phyloP scores from a whole-genome alignment of 306 rosid species.

The Vigna unguiculata region DNA sequence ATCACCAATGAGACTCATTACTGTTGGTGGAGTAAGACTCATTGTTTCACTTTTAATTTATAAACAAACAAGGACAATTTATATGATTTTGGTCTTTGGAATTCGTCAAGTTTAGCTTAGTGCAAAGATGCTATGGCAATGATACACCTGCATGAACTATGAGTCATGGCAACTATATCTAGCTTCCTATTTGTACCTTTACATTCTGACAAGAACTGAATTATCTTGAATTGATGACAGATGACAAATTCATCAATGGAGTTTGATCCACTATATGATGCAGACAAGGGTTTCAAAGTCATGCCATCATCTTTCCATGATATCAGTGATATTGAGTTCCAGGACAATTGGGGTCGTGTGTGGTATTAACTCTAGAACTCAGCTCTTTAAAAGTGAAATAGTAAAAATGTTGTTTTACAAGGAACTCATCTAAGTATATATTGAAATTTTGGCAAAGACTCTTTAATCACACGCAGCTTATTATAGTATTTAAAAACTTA shows the following conservation, averaged over 20 bases:
- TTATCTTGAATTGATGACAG: constrained; percentile 59
- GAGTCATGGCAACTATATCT: not conserved
- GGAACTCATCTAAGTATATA: not conserved
- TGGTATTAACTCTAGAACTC: constrained; percentile 61
- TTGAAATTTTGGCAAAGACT: not conserved
- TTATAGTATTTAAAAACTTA: not conserved
- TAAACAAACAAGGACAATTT: too few relatives aligned
- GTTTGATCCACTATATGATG: constrained; percentile 75
- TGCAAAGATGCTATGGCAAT: not conserved
- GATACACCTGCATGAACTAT: constrained; percentile 22
- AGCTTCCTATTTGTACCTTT: constrained; percentile 4
- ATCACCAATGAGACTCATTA: not conserved
- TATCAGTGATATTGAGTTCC: constrained; percentile 87
- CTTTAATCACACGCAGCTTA: not conserved
- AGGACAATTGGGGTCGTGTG: constrained; percentile 94
- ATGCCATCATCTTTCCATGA: constrained; percentile 95
- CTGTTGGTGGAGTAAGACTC: not conserved
- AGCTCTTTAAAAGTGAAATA: not conserved
- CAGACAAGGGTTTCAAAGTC: constrained; percentile 78
- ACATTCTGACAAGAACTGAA: constrained; percentile 29
- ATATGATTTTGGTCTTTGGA: constrained; percentile 16
- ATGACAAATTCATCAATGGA: constrained; percentile 77
- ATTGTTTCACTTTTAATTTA: not conserved
- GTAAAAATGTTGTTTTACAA: not conserved
- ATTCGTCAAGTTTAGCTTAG: constrained; percentile 12